Base-by-base conservation (phyloP, 1,139 yeast species). In the Debaryomycetaceae sp. region DNA sequence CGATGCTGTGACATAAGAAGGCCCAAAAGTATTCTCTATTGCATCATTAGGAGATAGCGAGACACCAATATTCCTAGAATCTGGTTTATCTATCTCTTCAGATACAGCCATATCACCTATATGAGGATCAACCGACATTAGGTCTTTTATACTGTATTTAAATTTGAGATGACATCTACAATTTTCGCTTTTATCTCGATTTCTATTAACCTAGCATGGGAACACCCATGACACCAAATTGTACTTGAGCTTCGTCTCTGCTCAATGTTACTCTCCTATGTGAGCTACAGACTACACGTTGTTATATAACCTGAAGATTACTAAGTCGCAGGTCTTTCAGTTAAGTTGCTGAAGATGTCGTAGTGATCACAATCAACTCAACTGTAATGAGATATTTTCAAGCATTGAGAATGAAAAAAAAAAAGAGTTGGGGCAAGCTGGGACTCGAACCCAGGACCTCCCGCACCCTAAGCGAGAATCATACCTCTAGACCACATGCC, bases 361-460 rank as follows among this genome's bases (percentile, higher is more conserved):
- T n/a, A n/a, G n/a, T n/a, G n/a, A n/a, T n/a, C n/a, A n/a, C n/a
- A n/a, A n/a, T n/a, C n/a, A n/a, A n/a, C n/a, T n/a, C n/a, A n/a
- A n/a, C n/a, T n/a, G n/a, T n/a, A n/a, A n/a, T n/a, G n/a, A n/a
- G n/a, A n/a, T n/a, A n/a, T n/a, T n/a, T n/a, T n/a, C n/a, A n/a
- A n/a, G n/a, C n/a, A n/a, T n/a, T n/a, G n/a, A n/a, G n/a, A n/a
- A n/a, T n/a, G n/a, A n/a, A n/a, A 28, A 41, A 46, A 49, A 53
- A 47, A 46, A 44, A 40, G 36, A 41, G 40, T 37, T 14, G 64
- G 65, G 65, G 65, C 61, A 51, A 49, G 64, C 65, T 50, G 65
- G 64, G 65, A 59, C 61, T 62, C 59, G 67, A 62, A 62, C 67
- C 66, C 67, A 50, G 65, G 65, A 59, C 65, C 64, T 58, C 63